A percentile compares a stretch with the other conserved stretches of the same genome.
These are phyloP conservation scores for Saccharomyces hybrid DNA, from an alignment of 1,139 yeast genomes.

Conservation along the genomic window DNA sequence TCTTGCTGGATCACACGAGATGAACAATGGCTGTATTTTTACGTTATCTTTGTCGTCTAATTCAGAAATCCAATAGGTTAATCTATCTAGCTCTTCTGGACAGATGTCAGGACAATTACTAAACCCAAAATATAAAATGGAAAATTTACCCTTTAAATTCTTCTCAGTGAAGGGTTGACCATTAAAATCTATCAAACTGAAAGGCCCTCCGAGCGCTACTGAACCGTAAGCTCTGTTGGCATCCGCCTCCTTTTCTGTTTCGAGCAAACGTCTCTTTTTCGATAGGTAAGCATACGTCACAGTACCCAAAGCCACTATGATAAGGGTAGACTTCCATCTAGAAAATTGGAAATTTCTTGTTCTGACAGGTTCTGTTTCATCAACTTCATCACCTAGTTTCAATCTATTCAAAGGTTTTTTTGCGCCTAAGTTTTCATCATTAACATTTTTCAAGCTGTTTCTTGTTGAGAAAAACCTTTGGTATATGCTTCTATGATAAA, in stretches of 20 bases:
- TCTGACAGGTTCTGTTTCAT: background rate
- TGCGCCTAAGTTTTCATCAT: background rate
- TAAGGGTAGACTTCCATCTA: conserved; percentile 8
- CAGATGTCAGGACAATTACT: conserved; percentile 97
- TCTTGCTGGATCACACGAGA: conserved; percentile 94
- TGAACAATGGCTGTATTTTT: conserved; percentile 73
- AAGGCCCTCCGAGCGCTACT: conserved; percentile 89
- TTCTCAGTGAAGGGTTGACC: conserved; percentile 69
- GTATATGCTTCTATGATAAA: background rate
- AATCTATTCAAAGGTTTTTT: background rate
- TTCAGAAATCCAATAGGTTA: conserved; percentile 66
- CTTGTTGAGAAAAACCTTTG: background rate
- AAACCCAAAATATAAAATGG: conserved; percentile 85
- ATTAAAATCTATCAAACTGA: conserved; percentile 59
- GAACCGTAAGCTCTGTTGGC: conserved; percentile 79
- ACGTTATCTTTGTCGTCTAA: conserved; percentile 51
- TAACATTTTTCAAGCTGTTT: background rate
- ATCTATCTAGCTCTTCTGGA: conserved; percentile 92
- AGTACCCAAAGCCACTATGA: background rate
- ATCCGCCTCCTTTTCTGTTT: conserved; percentile 70
- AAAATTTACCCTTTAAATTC: conserved; percentile 67
- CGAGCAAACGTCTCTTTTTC: conserved; percentile 31
- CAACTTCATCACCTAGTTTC: background rate
- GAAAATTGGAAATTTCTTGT: background rate
- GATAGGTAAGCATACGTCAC: conserved; percentile 7